Evolutionary conservation across 2,329 filamentous ascomycete genomes (phyloP), one percentile per base, ranked within the genome.

Genomic region (Trichoderma gracile): DNA sequence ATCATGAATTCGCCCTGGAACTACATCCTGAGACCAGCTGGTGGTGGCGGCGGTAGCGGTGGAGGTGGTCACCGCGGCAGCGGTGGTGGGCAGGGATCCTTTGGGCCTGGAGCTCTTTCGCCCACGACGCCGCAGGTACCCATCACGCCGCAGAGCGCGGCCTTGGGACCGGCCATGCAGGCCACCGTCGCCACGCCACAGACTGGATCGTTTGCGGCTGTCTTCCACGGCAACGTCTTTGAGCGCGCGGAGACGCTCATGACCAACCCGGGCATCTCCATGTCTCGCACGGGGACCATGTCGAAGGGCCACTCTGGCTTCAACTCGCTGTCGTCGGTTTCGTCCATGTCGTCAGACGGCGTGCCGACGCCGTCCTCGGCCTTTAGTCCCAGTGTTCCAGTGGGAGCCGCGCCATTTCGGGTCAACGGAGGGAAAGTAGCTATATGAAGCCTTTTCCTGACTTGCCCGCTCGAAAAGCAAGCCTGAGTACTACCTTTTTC

Each of bases 61-160:
- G 33, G 33, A 14, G 33, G 33, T 9, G 10, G 33, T 14, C 10
- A 38, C 33, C 33, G 33, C 33, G 33, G 33, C 33, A 38, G 33
- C 6, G 27, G 30, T 8, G 63, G 63, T 25, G 19, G 30, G 10
- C 45, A 27, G 10, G 63, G 57, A 17, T 45, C 63, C 15, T 59
- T 55, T 46, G 60, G 60, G 8, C 65, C 56, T 33, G 52, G 53
- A 25, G 40, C 52, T 40, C 38, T 66, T 2, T 66, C 65, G 15
- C 72, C 69, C 68, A 64, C 73, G 67, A 62, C 58, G 5, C 15
- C 42, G 42, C 15, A 74, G 61, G 73, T 80, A 43, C 93, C 93
- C 9, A 92, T 95, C 71, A 97, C 93, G 1, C 93, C 94, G 8
- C 84, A 97, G 67, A 95, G 91, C 70, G 93, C 93, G 17, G 93